These are phyloP conservation scores for Gastrolobium villosum DNA, from an alignment of 306 rosid species.

Conservation along the genomic window DNA sequence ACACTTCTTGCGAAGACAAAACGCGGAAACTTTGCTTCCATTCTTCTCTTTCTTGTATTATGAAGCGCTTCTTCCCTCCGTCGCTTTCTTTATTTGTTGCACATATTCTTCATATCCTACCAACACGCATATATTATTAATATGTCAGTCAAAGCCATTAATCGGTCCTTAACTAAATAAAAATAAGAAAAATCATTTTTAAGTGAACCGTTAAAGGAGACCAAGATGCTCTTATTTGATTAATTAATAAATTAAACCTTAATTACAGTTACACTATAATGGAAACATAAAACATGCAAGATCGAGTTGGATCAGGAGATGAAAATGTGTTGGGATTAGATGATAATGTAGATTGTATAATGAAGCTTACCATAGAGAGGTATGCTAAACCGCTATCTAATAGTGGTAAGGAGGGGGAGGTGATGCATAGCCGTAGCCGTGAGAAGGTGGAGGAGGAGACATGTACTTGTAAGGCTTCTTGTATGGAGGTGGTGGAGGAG, in stretches of 20 bases:
- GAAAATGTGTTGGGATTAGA: background rate
- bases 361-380: constrained; percentile 56
- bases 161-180: background rate
- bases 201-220: background rate
- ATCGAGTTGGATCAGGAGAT: background rate
- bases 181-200: background rate
- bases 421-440: constrained; percentile 61
- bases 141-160: constrained; percentile 28
- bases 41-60: constrained; percentile 18
- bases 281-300: background rate
- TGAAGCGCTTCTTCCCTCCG: constrained; percentile 47
- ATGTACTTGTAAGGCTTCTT: constrained; percentile 34
- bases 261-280: background rate
- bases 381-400: constrained; percentile 47
- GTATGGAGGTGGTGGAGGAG: background rate
- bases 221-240: background rate
- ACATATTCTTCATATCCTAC: constrained; percentile 54
- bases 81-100: constrained; percentile 67
- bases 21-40: constrained; percentile 65
- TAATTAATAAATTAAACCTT: background rate
- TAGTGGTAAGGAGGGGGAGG: constrained; percentile 87
- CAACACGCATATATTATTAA: background rate
- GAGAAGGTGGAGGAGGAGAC: constrained; percentile 37
- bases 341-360: background rate
- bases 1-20: constrained; percentile 17